Evolutionary conservation across 805 yeast species (phyloP).

Genomic region (Hanseniaspora guilliermondii): DNA sequence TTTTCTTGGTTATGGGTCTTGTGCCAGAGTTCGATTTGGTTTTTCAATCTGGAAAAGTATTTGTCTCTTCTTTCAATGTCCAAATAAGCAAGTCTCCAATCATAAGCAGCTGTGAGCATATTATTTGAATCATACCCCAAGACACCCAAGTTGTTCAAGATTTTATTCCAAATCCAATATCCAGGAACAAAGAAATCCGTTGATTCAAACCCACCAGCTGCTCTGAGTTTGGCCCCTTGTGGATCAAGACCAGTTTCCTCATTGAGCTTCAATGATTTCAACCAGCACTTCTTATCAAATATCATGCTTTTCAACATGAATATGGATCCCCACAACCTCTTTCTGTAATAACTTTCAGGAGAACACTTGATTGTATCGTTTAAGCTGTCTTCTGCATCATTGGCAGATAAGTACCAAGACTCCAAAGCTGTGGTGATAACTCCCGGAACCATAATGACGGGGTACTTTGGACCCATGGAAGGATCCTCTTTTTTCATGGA

Average conservation of each 20-base stretch:
- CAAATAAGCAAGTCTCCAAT: conserved; percentile 85
- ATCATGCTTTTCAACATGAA: conserved; percentile 90
- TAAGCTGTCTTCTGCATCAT: conserved; percentile 32
- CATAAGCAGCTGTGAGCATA: conserved; percentile 86
- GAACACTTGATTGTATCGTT: conserved; percentile 41
- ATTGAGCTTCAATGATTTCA: conserved; percentile 79
- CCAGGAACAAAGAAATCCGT: conserved; percentile 95
- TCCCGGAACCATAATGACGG: conserved; percentile 90
- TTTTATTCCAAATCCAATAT: conserved; percentile 97
- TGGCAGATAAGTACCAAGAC: conserved; percentile 74
- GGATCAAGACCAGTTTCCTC: conserved; percentile 91
- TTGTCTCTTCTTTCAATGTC: conserved; percentile 82
- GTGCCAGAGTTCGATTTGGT: conserved; percentile 53
- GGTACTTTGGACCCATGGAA: conserved; percentile 42
- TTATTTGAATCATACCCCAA: conserved; percentile 86
- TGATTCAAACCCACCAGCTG: conserved; percentile 93
- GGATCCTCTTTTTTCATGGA: conserved; percentile 41
- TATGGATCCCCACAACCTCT: conserved; percentile 92
- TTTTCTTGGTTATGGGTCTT: conserved; percentile 43
- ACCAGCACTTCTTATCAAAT: conserved; percentile 85
- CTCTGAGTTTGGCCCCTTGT: conserved; percentile 61
- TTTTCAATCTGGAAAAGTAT: conserved; percentile 66
- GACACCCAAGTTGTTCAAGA: conserved; percentile 86
- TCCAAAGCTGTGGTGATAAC: conserved; percentile 91
- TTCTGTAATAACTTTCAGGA: conserved; percentile 70